A percentile compares a stretch with the other conserved stretches of the same genome.
These are phyloP conservation scores for Arthromyces matolae DNA, from an alignment of 768 basidiomycete genomes.

Conservation along the genomic window DNA sequence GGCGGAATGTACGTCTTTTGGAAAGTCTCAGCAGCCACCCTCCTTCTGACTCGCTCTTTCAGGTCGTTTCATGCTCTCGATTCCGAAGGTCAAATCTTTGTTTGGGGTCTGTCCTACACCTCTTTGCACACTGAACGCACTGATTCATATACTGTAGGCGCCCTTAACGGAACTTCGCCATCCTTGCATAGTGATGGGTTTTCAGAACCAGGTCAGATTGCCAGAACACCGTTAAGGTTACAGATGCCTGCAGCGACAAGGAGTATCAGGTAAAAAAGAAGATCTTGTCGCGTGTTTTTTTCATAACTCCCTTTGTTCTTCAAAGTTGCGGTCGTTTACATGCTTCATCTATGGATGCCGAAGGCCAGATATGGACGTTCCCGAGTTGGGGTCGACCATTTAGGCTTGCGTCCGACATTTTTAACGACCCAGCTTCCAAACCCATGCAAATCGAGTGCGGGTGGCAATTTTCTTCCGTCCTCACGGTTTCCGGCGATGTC, in stretches of 20 bases:
- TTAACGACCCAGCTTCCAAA: slow-evolving; percentile 40
- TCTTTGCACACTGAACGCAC: too few relatives aligned
- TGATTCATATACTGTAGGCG: slow-evolving; percentile 48
- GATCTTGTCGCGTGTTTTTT: neutral
- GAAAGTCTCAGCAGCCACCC: neutral
- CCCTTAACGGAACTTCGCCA: slow-evolving; percentile 45
- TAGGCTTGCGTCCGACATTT: slow-evolving; percentile 46
- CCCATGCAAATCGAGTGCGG: slow-evolving; percentile 72
- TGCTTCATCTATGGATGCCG: slow-evolving; percentile 58
- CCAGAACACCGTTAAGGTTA: slow-evolving; percentile 54
- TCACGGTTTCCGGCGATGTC: slow-evolving; percentile 69
- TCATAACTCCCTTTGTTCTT: slow-evolving; percentile 5
- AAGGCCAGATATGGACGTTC: slow-evolving; percentile 68
- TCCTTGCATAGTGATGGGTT: slow-evolving; percentile 52
- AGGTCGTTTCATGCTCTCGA: slow-evolving; percentile 90
- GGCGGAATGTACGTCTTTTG: slow-evolving; percentile 75
- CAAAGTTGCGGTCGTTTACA: slow-evolving; percentile 77
- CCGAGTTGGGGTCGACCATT: slow-evolving; percentile 78
- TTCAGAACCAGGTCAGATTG: slow-evolving; percentile 46
- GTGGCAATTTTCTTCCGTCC: slow-evolving; percentile 73
- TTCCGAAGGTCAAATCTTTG: slow-evolving; percentile 64
- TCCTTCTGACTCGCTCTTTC: slow-evolving; percentile 1
- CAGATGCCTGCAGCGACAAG: slow-evolving; percentile 55
- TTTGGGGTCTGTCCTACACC: slow-evolving; percentile 83
- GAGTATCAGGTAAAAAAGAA: slow-evolving; percentile 53